Conservation (phyloP, 495 filamentous ascomycete genomes). For the Astrothelium subdiscretum region DNA sequence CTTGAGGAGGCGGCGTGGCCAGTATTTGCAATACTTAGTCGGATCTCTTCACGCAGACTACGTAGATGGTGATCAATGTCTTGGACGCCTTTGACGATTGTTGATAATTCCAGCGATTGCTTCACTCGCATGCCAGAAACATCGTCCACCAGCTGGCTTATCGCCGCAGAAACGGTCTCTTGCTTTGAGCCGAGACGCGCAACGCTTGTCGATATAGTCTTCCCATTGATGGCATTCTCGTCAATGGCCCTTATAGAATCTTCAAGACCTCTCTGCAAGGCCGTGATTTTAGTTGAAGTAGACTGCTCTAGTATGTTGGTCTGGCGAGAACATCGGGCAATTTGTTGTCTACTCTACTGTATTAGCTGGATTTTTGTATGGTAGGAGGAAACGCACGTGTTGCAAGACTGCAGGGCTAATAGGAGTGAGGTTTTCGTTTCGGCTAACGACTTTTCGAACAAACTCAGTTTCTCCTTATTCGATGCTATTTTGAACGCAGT, state of each 20-base stretch:
- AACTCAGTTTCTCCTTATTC: conserved; percentile 1
- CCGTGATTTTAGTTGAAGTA: not conserved
- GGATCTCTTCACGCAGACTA: not conserved
- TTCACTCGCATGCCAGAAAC: not conserved
- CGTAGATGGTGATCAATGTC: conserved; percentile 1
- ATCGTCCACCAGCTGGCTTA: conserved; percentile 1
- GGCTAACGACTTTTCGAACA: not conserved
- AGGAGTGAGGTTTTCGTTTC: not conserved
- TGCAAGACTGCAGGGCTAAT: not conserved
- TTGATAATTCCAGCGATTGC: conserved; percentile 2
- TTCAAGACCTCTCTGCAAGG: not conserved
- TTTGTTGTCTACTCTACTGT: not conserved
- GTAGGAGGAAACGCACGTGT: not conserved
- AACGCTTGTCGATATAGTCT: conserved; percentile 1
- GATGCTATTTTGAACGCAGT: conserved; percentile 1
- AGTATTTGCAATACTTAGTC: conserved; percentile 2
- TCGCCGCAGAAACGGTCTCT: not conserved
- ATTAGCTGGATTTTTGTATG: not conserved
- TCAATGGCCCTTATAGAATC: not conserved
- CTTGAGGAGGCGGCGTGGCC: not conserved
- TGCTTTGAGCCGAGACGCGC: not conserved
- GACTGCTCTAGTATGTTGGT: not conserved
- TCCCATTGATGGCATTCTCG: not conserved
- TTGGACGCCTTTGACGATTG: not conserved
- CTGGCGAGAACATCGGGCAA: not conserved